A percentile compares a stretch with the other conserved stretches of the same genome.
These are phyloP conservation scores for Dissoconium aciculare DNA, from an alignment of 2,329 filamentous ascomycete genomes.

Conservation along the genomic window DNA sequence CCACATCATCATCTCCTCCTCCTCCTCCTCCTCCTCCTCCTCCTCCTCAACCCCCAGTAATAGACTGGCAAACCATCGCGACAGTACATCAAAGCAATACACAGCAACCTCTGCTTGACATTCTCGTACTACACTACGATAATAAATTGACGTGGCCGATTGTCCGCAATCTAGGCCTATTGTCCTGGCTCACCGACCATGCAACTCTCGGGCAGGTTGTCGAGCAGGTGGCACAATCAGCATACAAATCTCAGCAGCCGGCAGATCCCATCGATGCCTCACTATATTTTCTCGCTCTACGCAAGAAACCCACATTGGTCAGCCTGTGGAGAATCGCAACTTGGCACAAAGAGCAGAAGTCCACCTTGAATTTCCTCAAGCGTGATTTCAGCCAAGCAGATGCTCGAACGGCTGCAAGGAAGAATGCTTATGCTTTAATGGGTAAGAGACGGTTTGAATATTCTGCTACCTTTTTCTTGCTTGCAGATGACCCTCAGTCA, in stretches of 20 bases:
- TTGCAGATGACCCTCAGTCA: constrained; percentile 72
- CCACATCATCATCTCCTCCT: no score
- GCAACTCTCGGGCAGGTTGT: constrained; percentile 69
- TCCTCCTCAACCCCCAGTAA: constrained; percentile 19
- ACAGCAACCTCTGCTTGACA: constrained; percentile 78
- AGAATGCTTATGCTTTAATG: constrained; percentile 91
- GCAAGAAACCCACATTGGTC: constrained; percentile 76
- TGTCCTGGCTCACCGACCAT: constrained; percentile 81
- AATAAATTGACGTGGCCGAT: constrained; percentile 70
- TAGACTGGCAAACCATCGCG: constrained; percentile 61
- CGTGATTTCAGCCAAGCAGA: constrained; percentile 80
- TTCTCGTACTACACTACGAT: constrained; percentile 58
- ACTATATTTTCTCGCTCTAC: constrained; percentile 75
- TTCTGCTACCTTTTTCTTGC: constrained; percentile 85
- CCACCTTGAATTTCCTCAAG: constrained; percentile 65
- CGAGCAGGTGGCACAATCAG: constrained; percentile 78
- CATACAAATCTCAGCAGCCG: constrained; percentile 75
- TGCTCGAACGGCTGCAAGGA: constrained; percentile 79
- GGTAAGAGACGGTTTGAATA: constrained; percentile 88
- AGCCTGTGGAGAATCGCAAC: constrained; percentile 89
- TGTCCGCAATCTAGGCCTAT: constrained; percentile 74
- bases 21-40: no score
- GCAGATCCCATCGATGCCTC: constrained; percentile 86
- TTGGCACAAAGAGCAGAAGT: constrained; percentile 72
- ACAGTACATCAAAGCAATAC: constrained; percentile 76